These are phyloP conservation scores for Crithidia fasciculata DNA, from an alignment of 208 protist genomes.

Conservation along the genomic window DNA sequence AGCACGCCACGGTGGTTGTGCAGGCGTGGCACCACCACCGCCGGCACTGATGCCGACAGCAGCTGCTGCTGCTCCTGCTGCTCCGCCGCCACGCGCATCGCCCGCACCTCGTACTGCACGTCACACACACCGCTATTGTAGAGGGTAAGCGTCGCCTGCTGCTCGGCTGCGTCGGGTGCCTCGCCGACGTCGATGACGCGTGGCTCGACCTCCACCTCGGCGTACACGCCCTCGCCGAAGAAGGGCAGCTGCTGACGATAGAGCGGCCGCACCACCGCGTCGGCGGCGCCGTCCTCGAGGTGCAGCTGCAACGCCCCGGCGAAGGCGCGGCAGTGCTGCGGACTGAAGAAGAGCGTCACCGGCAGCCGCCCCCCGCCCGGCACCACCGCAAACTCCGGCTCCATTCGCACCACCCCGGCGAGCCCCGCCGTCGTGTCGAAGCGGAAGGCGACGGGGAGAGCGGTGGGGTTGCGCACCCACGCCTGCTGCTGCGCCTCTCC, in stretches of 20 bases:
- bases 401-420: slow-evolving; percentile 56
- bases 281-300: slow-evolving; percentile 34
- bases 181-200: slow-evolving; percentile 65
- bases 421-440: slow-evolving; percentile 53
- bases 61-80: no score
- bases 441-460: slow-evolving; percentile 70
- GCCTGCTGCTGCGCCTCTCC: slow-evolving; percentile 49
- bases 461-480: slow-evolving; percentile 79
- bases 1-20: slow-evolving; percentile 69
- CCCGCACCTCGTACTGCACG: slow-evolving; percentile 80
- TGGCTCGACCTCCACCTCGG: slow-evolving; percentile 83
- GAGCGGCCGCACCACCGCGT: slow-evolving; percentile 17
- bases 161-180: slow-evolving; percentile 49
- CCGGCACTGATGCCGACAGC: neutral
- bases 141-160: slow-evolving; percentile 72
- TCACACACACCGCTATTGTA: slow-evolving; percentile 89
- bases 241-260: slow-evolving; percentile 46
- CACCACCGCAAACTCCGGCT: slow-evolving; percentile 68
- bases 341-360: slow-evolving; percentile 65
- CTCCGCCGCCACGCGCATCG: slow-evolving; percentile 15
- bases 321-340: slow-evolving; percentile 53
- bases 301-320: slow-evolving; percentile 60
- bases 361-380: slow-evolving; percentile 44
- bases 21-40: slow-evolving; percentile 39
- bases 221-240: slow-evolving; percentile 72